These are phyloP conservation scores for Setaria italica DNA, from an alignment of 202 grass and related monocot genomes.

Conservation along the genomic window DNA sequence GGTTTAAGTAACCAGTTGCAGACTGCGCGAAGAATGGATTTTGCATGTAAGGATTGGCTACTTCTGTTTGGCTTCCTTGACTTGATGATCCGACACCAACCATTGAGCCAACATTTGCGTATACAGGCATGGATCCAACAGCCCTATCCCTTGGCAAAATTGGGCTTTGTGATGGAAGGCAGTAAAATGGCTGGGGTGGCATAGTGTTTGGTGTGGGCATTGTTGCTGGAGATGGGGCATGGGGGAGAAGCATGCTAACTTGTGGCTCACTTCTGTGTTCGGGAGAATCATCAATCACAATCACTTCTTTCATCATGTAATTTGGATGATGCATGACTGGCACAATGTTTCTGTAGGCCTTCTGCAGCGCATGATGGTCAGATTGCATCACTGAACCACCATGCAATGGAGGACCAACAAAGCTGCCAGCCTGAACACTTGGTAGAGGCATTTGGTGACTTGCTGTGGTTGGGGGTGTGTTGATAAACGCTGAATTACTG, in stretches of 20 bases:
- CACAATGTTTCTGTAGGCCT: constrained; percentile 47
- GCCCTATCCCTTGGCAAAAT: constrained; percentile 48
- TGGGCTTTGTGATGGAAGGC: constrained; percentile 63
- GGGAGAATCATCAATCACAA: constrained; percentile 73
- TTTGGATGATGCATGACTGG: constrained; percentile 48
- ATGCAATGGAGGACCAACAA: constrained; percentile 48
- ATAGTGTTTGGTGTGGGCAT: constrained; percentile 49
- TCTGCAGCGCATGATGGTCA: constrained; percentile 52
- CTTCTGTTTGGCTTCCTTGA: constrained; percentile 55
- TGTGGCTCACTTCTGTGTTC: constrained; percentile 52
- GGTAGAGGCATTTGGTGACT: constrained; percentile 52
- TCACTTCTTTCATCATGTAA: constrained; percentile 70
- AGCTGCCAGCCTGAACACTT: constrained; percentile 50
- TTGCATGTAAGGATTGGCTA: constrained; percentile 55
- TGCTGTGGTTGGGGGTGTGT: constrained; percentile 29
- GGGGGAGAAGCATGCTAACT: constrained; percentile 47
- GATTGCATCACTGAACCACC: constrained; percentile 47
- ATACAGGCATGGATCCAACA: constrained; percentile 55
- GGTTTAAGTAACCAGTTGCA: constrained; percentile 59
- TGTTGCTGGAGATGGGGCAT: constrained; percentile 45
- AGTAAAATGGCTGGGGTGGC: constrained; percentile 56
- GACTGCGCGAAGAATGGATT: constrained; percentile 59
- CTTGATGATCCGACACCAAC: constrained; percentile 57
- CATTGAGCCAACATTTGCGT: constrained; percentile 47
- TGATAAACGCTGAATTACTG: constrained; percentile 57